phyloP scores from a whole-genome alignment of 2,329 filamentous ascomycete genomes.

The Aspergillus costaricaensis region DNA sequence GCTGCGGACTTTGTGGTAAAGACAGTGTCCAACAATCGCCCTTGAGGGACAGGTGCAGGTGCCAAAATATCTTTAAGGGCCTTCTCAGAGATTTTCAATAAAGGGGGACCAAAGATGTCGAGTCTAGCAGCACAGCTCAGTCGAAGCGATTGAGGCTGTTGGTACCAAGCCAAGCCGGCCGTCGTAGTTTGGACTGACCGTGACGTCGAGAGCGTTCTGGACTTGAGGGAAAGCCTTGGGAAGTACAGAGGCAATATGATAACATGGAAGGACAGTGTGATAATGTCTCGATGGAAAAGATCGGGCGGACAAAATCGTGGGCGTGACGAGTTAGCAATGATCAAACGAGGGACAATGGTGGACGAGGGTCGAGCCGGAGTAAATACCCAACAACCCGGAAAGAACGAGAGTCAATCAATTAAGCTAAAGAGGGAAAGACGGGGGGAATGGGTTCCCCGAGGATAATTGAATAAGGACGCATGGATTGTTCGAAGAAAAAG shows the following conservation, averaged over 20 bases:
- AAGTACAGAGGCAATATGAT: neutral
- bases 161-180: neutral
- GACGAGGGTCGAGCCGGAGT: slow-evolving; percentile 11
- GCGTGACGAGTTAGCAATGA: slow-evolving; percentile 7
- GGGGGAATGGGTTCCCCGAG: slow-evolving; percentile 13
- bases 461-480: slow-evolving; percentile 19
- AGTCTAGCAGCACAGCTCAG: neutral
- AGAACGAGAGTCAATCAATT: slow-evolving; percentile 18
- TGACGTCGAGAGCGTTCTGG: neutral
- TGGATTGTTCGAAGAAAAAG: slow-evolving; percentile 18
- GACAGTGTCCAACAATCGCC: neutral
- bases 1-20: neutral
- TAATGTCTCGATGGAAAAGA: slow-evolving; percentile 7
- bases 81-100: neutral
- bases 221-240: neutral
- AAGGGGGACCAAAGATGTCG: neutral
- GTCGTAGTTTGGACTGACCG: neutral
- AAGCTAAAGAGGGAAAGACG: slow-evolving; percentile 12
- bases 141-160: neutral
- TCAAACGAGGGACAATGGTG: slow-evolving; percentile 7
- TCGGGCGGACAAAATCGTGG: slow-evolving; percentile 3
- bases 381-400: slow-evolving; percentile 16
- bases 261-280: slow-evolving; percentile 3
- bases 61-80: too few relatives aligned
- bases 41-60: neutral